Evolutionary conservation across 2,329 filamentous ascomycete species (phyloP).

Genomic region (Domatiomyces globalis): DNA sequence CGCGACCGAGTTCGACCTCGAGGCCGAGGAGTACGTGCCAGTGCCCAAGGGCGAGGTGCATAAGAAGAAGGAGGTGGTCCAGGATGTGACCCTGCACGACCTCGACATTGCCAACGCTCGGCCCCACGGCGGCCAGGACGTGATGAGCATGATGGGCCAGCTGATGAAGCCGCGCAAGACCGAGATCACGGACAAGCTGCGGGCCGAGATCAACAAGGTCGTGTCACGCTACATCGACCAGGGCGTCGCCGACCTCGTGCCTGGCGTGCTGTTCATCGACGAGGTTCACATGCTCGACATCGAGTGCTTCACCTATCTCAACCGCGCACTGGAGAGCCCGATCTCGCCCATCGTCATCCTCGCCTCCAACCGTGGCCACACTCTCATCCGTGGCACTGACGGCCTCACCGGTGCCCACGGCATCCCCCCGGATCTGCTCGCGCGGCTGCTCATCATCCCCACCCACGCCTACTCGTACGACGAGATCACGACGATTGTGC

Average conservation of each 20-base stretch:
- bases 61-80: constrained; percentile 99
- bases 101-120: constrained; percentile 89
- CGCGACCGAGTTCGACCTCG: constrained; percentile 94
- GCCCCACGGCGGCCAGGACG: constrained; percentile 93
- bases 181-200: constrained; percentile 95
- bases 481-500: constrained; percentile 87
- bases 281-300: constrained; percentile 99
- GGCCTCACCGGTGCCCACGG: constrained; percentile 73
- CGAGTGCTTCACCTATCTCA: constrained; percentile 97
- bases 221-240: constrained; percentile 99
- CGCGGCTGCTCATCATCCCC: constrained; percentile 87
- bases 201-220: constrained; percentile 95
- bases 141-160: constrained; percentile 99
- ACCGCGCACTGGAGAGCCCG: constrained; percentile 86
- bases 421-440: constrained; percentile 83
- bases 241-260: constrained; percentile 93
- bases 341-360: constrained; percentile 96
- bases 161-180: constrained; percentile 99
- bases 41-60: constrained; percentile 98
- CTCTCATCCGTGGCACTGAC: constrained; percentile 77
- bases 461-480: constrained; percentile 76
- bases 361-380: constrained; percentile 90
- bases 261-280: constrained; percentile 94
- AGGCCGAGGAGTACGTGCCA: constrained; percentile 97
- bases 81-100: constrained; percentile 94